A percentile compares a stretch with the other conserved stretches of the same genome.
phyloP scores from a whole-genome alignment of 208 protist genomes.

The Acanthamoeba divionensis region DNA sequence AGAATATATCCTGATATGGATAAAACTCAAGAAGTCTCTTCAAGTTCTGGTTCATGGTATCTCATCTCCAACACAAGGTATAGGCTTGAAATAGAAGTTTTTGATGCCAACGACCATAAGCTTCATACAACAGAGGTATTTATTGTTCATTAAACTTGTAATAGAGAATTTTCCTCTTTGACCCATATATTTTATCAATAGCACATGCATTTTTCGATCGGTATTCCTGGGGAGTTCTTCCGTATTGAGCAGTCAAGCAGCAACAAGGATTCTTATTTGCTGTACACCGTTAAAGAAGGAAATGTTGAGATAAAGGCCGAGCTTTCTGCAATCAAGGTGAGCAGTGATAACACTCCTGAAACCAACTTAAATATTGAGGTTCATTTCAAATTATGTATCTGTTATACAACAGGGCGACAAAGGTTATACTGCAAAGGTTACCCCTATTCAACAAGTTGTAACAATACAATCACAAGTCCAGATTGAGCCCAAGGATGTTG shows the following conservation, averaged over 20 bases:
- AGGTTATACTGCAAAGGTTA: not conserved
- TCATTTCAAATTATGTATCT: no score
- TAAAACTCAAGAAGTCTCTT: not conserved
- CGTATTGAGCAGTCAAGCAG: not conserved
- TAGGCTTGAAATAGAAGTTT: slow-evolving; percentile 22
- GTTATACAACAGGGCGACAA: not conserved
- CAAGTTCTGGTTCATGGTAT: not conserved
- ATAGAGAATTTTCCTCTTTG: not conserved
- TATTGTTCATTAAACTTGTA: not conserved
- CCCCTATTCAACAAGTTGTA: not conserved
- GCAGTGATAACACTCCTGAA: no score
- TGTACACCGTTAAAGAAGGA: not conserved
- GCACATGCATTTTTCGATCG: slow-evolving; percentile 23
- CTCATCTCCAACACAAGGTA: slow-evolving; percentile 14
- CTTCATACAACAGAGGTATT: slow-evolving; percentile 26
- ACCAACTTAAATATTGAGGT: no score
- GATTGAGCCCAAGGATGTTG: not conserved
- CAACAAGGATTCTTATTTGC: not conserved
- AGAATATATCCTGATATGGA: not conserved
- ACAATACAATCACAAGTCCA: not conserved
- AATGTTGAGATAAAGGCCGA: not conserved
- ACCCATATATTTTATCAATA: not conserved
- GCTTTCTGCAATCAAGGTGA: not conserved
- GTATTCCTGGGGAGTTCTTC: not conserved
- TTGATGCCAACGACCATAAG: not conserved